A percentile compares a stretch with the other conserved stretches of the same genome.
Evolutionary conservation across 2,329 filamentous ascomycete species (phyloP).

Genomic region (Phaeosphaeria sp.): DNA sequence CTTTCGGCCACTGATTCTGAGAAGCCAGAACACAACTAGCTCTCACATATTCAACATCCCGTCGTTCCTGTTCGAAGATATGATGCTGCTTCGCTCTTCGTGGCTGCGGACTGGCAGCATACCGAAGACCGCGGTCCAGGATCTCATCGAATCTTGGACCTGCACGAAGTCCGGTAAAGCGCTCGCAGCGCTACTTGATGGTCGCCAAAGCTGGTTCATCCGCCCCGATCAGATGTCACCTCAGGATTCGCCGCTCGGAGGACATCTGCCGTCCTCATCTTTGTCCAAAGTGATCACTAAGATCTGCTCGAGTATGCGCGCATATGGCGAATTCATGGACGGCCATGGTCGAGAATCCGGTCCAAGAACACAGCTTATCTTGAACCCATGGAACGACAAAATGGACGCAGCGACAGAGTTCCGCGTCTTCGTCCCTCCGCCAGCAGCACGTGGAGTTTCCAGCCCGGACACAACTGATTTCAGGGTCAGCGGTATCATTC

Average conservation of each 20-base stretch:
- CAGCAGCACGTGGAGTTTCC: conserved; percentile 8
- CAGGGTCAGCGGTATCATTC: conserved; percentile 14
- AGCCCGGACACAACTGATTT: neutral
- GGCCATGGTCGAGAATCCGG: conserved; percentile 12
- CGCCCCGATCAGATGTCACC: conserved; percentile 53
- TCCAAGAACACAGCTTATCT: conserved; percentile 43
- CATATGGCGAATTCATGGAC: conserved; percentile 33
- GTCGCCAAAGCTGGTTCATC: conserved; percentile 43
- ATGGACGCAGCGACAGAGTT: conserved; percentile 52
- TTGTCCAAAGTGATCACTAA: conserved; percentile 19
- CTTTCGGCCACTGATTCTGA: conserved; percentile 53
- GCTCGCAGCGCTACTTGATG: conserved; percentile 10
- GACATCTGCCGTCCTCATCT: conserved; percentile 1
- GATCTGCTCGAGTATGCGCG: conserved; percentile 51
- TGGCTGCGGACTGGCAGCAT: conserved; percentile 9
- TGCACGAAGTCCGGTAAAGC: conserved; percentile 5
- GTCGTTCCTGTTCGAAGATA: conserved; percentile 35
- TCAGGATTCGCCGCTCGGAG: conserved; percentile 45
- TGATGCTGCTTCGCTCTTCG: conserved; percentile 26
- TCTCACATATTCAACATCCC: conserved; percentile 17
- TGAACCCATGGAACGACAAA: conserved; percentile 51
- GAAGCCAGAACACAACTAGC: conserved; percentile 43
- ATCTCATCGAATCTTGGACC: conserved; percentile 5
- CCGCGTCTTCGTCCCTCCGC: conserved; percentile 54
- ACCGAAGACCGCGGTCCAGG: neutral